A percentile compares a stretch with the other conserved stretches of the same genome.
These are phyloP conservation scores for Monilinia laxa DNA, from an alignment of 2,329 filamentous ascomycete species.

Conservation along the genomic window DNA sequence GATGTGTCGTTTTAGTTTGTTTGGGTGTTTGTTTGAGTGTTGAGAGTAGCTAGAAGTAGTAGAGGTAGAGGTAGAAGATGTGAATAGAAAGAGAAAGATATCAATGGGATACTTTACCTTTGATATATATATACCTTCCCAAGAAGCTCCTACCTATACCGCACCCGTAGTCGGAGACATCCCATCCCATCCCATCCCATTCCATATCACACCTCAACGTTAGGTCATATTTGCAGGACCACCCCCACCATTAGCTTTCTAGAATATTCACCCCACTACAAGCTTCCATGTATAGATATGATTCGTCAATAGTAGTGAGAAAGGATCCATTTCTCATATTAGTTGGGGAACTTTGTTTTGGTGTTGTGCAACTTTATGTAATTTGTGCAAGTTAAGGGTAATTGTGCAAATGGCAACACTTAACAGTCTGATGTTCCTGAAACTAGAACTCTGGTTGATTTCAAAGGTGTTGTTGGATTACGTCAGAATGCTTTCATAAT, in stretches of 20 bases:
- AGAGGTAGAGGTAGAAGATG: not conserved
- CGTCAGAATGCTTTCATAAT: slow-evolving; percentile 17
- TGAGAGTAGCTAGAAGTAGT: not conserved
- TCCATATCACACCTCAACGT: not conserved
- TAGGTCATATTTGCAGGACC: not conserved
- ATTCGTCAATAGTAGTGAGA: not conserved
- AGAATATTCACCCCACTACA: slow-evolving; percentile 1
- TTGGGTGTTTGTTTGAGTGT: not conserved
- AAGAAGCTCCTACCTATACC: slow-evolving; percentile 1
- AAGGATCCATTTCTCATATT: slow-evolving; percentile 3
- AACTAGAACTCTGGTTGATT: not conserved
- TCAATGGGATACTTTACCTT: not conserved
- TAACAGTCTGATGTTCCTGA: too few relatives aligned
- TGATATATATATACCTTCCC: slow-evolving; percentile 11
- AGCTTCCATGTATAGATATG: not conserved
- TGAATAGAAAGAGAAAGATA: not conserved
- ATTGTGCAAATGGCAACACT: too few relatives aligned
- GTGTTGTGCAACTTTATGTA: too few relatives aligned
- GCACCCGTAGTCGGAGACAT: slow-evolving; percentile 15
- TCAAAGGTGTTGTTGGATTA: slow-evolving; percentile 2
- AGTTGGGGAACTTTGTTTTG: not conserved
- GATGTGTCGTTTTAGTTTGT: not conserved
- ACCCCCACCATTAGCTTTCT: slow-evolving; percentile 12
- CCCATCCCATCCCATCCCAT: not conserved
- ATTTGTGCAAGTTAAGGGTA: not conserved